These are phyloP conservation scores for Choiromyces venosus DNA, from an alignment of 495 filamentous ascomycete species.

Conservation along the genomic window DNA sequence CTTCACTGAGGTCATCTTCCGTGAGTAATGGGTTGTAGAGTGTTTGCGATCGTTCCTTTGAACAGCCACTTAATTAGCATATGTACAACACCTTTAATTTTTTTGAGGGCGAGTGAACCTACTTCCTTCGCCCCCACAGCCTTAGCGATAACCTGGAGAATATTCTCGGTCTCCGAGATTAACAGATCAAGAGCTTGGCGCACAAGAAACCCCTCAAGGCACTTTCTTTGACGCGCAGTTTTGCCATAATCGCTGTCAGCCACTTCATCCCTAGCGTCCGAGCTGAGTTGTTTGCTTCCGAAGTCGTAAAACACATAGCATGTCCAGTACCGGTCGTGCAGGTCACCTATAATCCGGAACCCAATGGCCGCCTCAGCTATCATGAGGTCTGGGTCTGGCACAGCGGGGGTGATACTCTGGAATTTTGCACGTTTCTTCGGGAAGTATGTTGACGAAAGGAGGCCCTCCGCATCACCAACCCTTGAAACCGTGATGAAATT, in stretches of 20 bases:
- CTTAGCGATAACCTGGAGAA: not conserved
- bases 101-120: not conserved
- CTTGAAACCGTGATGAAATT: constrained; percentile 1
- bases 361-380: not conserved
- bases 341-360: constrained; percentile 1
- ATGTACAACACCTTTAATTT: not conserved
- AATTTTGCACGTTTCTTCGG: not conserved
- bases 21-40: not conserved
- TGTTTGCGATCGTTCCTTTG: not conserved
- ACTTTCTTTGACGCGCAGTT: not conserved
- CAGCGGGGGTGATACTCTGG: not conserved
- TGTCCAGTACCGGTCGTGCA: constrained; percentile 1
- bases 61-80: not conserved
- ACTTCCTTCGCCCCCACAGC: not conserved
- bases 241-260: not conserved
- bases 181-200: not conserved
- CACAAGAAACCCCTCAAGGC: constrained; percentile 5
- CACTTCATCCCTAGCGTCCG: not conserved
- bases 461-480: not conserved
- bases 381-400: not conserved
- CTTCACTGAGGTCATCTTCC: constrained; percentile 1
- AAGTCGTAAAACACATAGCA: constrained; percentile 1
- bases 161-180: not conserved
- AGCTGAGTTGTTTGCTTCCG: not conserved
- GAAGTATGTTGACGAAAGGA: not conserved